phyloP scores from a whole-genome alignment of 208 protist species.

The Kentomonas sorsogonicus region DNA sequence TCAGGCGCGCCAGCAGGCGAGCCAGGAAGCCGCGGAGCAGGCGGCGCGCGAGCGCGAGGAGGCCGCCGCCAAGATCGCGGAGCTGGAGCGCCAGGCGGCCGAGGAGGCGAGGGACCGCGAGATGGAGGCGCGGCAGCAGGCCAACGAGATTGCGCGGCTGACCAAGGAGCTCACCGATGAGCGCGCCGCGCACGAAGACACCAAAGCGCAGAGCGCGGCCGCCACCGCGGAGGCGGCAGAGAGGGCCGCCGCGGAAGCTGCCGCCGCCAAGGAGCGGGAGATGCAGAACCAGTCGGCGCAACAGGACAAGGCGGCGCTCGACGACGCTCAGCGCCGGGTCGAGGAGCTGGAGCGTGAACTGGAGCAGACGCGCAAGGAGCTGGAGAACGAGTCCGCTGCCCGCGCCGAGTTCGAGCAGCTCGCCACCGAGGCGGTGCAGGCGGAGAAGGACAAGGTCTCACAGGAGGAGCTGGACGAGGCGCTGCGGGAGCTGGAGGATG shows the following conservation, averaged over 20 bases:
- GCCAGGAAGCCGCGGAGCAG: neutral
- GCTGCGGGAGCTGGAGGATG: slow-evolving; percentile 11
- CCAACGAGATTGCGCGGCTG: neutral
- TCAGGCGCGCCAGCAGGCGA: too few relatives aligned
- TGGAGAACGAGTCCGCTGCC: slow-evolving; percentile 24
- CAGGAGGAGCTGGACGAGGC: slow-evolving; percentile 24
- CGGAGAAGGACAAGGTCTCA: slow-evolving; percentile 17
- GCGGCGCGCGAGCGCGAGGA: slow-evolving; percentile 6
- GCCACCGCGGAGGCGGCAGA: slow-evolving; percentile 8
- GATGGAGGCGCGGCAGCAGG: slow-evolving; percentile 9
- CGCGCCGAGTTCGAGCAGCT: slow-evolving; percentile 32
- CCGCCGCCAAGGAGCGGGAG: slow-evolving; percentile 9
- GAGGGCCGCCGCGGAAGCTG: slow-evolving; percentile 6
- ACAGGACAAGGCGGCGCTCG: slow-evolving; percentile 21
- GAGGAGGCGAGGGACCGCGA: slow-evolving; percentile 17
- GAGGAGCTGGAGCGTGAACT: slow-evolving; percentile 10
- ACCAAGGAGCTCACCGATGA: slow-evolving; percentile 20
- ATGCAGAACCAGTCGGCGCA: slow-evolving; percentile 6
- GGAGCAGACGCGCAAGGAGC: slow-evolving; percentile 12
- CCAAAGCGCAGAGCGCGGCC: slow-evolving; percentile 16
- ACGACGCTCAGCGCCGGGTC: slow-evolving; percentile 28
- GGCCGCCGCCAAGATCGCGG: slow-evolving; percentile 4
- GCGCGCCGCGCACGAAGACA: slow-evolving; percentile 10
- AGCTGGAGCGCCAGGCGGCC: slow-evolving; percentile 12
- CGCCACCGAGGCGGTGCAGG: slow-evolving; percentile 24